Evolutionary conservation across 371 early-diverging fungal species (phyloP).

Genomic region (Lichtheimia corymbifera): DNA sequence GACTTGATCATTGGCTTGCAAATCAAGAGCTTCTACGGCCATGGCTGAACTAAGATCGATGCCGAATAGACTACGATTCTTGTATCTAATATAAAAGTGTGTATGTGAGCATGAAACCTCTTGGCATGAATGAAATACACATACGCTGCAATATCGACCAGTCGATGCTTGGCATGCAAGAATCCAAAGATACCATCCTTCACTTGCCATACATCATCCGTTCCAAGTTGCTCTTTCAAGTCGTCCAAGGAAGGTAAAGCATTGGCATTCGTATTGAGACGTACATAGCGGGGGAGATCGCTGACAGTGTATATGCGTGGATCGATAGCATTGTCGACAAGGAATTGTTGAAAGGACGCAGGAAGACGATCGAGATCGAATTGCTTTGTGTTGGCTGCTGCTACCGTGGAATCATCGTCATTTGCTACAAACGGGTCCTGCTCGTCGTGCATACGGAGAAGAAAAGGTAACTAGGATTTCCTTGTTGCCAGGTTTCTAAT

Average conservation of each 20-base stretch:
- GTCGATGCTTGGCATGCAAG: conserved; percentile 22
- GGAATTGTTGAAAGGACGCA: conserved; percentile 56
- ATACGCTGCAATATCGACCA: conserved; percentile 48
- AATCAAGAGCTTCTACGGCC: conserved; percentile 60
- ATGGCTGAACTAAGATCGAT: conserved; percentile 87
- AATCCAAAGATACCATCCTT: conserved; percentile 40
- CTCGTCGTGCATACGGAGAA: no score
- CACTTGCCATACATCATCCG: conserved; percentile 35
- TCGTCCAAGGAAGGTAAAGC: conserved; percentile 41
- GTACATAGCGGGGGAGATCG: conserved; percentile 71
- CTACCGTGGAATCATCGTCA: no score
- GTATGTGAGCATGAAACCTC: background rate
- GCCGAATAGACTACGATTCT: conserved; percentile 64
- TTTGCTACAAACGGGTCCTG: no score
- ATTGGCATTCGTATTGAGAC: conserved; percentile 56
- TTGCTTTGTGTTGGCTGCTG: no score
- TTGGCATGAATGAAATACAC: background rate
- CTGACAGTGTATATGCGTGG: conserved; percentile 60
- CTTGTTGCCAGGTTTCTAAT: no score
- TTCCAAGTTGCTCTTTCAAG: conserved; percentile 42
- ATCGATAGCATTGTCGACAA: conserved; percentile 67
- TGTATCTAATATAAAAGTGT: conserved; percentile 23
- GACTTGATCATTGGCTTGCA: conserved; percentile 68
- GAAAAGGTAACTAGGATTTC: no score
- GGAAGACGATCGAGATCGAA: conserved; percentile 57